Percentiles rank a stretch among this genome's conserved stretches.
Conservation (phyloP, 2,329 filamentous ascomycete species). For the Fusarium stilboides region DNA sequence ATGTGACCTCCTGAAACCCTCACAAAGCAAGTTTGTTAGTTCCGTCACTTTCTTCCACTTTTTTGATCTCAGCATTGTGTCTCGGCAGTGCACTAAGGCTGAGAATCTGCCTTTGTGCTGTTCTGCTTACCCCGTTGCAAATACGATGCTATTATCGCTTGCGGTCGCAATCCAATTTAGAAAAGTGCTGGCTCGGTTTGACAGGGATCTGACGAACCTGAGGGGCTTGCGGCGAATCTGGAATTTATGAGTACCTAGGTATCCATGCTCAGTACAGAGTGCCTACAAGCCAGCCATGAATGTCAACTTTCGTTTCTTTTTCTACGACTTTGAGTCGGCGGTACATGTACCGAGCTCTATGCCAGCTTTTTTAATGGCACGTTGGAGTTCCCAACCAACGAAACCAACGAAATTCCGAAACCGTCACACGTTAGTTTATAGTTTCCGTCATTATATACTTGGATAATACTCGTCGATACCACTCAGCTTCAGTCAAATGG, state of each 20-base stretch:
- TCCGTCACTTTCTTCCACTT: conserved; percentile 28
- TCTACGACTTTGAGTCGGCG: too few relatives aligned
- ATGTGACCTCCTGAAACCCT: conserved; percentile 22
- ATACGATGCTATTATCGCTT: conserved; percentile 34
- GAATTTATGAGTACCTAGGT: background rate
- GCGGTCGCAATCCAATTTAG: conserved; percentile 24
- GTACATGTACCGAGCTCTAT: too few relatives aligned
- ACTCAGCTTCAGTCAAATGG: conserved; percentile 17
- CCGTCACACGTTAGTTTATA: too few relatives aligned
- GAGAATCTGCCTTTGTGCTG: conserved; percentile 11
- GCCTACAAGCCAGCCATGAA: background rate
- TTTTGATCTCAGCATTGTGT: conserved; percentile 12
- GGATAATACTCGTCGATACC: too few relatives aligned
- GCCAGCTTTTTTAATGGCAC: too few relatives aligned
- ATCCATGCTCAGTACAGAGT: conserved; percentile 12
- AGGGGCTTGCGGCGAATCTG: conserved; percentile 35
- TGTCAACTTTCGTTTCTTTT: background rate
- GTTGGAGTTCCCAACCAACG: too few relatives aligned
- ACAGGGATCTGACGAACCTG: conserved; percentile 48
- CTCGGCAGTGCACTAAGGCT: conserved; percentile 4
- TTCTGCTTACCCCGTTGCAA: conserved; percentile 12
- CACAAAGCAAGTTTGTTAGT: conserved; percentile 11
- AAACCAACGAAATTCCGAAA: too few relatives aligned
- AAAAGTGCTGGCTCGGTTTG: conserved; percentile 16
- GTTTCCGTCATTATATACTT: too few relatives aligned